A percentile compares a stretch with the other conserved stretches of the same genome.
Conservation (phyloP, 73 alveolate species). For the Diophrys sp. region DNA sequence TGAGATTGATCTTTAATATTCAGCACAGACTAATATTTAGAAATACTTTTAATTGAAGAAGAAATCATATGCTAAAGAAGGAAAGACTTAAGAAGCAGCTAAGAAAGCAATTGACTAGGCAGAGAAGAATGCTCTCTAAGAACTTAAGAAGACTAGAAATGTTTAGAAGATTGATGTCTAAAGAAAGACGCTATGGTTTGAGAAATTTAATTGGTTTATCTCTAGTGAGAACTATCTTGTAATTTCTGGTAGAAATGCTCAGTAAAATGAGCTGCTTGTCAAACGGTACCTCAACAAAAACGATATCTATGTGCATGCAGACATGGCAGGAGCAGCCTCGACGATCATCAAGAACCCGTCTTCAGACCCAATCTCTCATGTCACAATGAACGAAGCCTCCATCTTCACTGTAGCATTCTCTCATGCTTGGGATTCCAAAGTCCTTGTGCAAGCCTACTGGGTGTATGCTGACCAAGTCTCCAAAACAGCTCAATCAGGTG, state of each 20-base stretch:
- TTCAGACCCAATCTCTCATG: constrained; percentile 58
- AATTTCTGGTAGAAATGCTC: constrained; percentile 82
- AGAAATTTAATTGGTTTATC: constrained; percentile 89
- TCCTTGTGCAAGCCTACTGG: constrained; percentile 85
- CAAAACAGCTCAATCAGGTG: constrained; percentile 85
- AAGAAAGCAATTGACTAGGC: constrained; percentile 76
- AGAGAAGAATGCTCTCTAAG: constrained; percentile 76
- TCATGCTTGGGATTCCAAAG: constrained; percentile 84
- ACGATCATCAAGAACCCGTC: constrained; percentile 79
- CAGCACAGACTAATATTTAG: constrained; percentile 78
- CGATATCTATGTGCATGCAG: constrained; percentile 87
- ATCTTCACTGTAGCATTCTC: constrained; percentile 67
- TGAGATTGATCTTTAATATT: constrained; percentile 52
- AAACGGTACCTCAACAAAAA: constrained; percentile 74
- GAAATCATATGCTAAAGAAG: constrained; percentile 63
- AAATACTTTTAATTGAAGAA: constrained; percentile 72
- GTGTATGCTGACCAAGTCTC: constrained; percentile 83
- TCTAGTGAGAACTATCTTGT: constrained; percentile 80
- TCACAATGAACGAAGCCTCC: constrained; percentile 85
- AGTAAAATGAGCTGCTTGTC: constrained; percentile 80
- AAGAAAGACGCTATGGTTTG: constrained; percentile 86
- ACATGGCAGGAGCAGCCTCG: constrained; percentile 88
- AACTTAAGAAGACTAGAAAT: constrained; percentile 61
- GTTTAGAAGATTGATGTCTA: constrained; percentile 49
- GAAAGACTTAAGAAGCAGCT: constrained; percentile 70